Base-by-base conservation (phyloP, 179 eudicot genomes). In the Silene noctiflora region DNA sequence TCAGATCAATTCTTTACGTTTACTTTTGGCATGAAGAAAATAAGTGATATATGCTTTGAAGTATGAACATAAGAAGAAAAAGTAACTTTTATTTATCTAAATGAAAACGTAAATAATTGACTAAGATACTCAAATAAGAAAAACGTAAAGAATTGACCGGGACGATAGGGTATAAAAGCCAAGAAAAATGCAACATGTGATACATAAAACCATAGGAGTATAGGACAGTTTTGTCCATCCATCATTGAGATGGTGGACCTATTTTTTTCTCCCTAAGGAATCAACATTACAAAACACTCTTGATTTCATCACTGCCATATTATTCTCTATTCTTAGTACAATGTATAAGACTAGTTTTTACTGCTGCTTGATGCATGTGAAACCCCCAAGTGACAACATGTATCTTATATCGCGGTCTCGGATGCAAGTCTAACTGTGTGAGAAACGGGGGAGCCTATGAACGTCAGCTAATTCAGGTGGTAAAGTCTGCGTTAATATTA, bases 101-200 rank as follows among this genome's bases (percentile, higher is more conserved):
- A 9, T 9, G 48, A 42, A 42, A 42, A 46, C 16, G 53, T 42
- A 42, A 46, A 46, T 9, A 44, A 10, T 44, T 44, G 51, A 44
- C 51, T 44, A 10, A 44, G 51, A 44, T 14, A 44, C 51, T 3
- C 51, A 44, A 17, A 55, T 56, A 56, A 56, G 60, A 56, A 56
- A 17, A 56, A 46, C 53, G 60, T 56, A 56, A 6, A 56, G 60
- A n/a, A n/a, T 56, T 56, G 60, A 16, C 8, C 4, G n/a, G 11
- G 20, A 17, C n/a, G 2, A 55, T 5, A 4, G 3, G 21, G 19
- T 55, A 16, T 24, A 73, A 12, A 46, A 60, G 16, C 31, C 58
- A 16, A 56, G 39, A 19, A 82, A 75, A 75, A 82, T 75, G 79
- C 60, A 65, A 72, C 84, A 82, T 82, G 84, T 82, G 84, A 82